Base-by-base conservation (phyloP, 2,329 filamentous ascomycete species). In the Malbranchea cinnamomea region DNA sequence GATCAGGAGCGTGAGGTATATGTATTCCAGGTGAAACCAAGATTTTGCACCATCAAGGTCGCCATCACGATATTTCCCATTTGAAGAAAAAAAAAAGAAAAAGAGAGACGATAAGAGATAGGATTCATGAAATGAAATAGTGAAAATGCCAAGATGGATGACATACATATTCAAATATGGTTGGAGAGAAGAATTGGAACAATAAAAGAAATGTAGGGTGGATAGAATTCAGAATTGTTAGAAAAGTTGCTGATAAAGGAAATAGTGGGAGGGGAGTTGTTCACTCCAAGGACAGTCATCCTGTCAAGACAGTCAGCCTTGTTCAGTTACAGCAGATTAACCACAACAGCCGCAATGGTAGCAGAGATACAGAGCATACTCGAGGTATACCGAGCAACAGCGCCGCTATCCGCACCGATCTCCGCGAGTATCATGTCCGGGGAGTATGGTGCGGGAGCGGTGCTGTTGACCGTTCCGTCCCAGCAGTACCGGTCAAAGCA, bases 401-500 rank as follows among this genome's bases (percentile, higher is more conserved):
- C 33, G 13, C 27, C 26, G 18, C 28, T 32, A 4, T 23, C 12
- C 11, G 30, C 20, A 5, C 24, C 10, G 2, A 34, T 7, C 16
- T 18, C 35, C n/a, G 23, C 11, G n/a, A 37, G 28, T 6, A 20
- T 19, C 5, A 38, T 13, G n/a, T 26, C 34, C 1, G 68, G 67
- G 13, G 59, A 48, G 35, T 65, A 71, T 0, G 39, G 35, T 2
- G 44, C 37, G 0, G 53, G 50, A 4, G 35, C 41, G 0, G 56
- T 58, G 23, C 46, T 53, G 23, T 66, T 56, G 5, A 57, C 34
- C 1, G 70, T 80, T n/a, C 89, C 89, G 50, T 94, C 71, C 89
- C 89, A 98, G 67, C 89, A 98, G 60, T 94, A 94, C 12, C 62
- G 55, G 8, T 62, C 41, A 54, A 94, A 95, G 59, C 89, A 98